Base-by-base conservation (phyloP, 2,329 filamentous ascomycete species). In the Colletotrichum viniferum region DNA sequence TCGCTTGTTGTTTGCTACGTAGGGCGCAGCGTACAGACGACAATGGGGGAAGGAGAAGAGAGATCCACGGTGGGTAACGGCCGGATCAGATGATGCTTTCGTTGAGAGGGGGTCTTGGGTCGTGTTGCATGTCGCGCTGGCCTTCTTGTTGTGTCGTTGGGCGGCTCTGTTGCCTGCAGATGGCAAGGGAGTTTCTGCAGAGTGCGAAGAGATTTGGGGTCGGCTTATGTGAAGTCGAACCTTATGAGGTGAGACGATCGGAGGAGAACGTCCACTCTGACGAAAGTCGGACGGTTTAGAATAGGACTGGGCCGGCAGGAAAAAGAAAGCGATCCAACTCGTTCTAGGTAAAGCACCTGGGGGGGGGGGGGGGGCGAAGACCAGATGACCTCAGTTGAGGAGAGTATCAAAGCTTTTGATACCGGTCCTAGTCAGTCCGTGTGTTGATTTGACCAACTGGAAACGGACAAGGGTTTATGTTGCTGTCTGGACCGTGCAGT, bases 371-470 rank as follows among this genome's bases (percentile, higher is more conserved):
- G 8, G 21, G 69, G 10, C 10, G 21, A 58, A 72, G 63, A 38
- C 56, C 73, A 60, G 64, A 73, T 76, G 63, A 73, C 63, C 64
- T 76, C 64, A 68, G 73, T 67, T 68, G 62, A 63, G 73, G 62
- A 75, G 69, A 69, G 52, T 38, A 62, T 73, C 69, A 72, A 75
- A 75, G 69, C 73, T 69, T 76, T 76, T 32, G 73, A 68, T 69
- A 62, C 73, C 58, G 64, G 73, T 76, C 48, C 69, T 60, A 68
- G 63, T 56, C 69, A 76, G 73, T 73, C 73, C 69, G 69, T 73
- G 73, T 76, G 69, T 62, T 73, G 69, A 73, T 64, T 73, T 68
- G 69, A 73, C 73, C 73, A 76, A 76, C 73, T 76, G 43, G 63
- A 76, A 76, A 73, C 69, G 73, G 73, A 65, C 73, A 76, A 76